These are phyloP conservation scores for Coemansia nantahalensis DNA, from an alignment of 192 early-diverging fungal species.

Conservation along the genomic window DNA sequence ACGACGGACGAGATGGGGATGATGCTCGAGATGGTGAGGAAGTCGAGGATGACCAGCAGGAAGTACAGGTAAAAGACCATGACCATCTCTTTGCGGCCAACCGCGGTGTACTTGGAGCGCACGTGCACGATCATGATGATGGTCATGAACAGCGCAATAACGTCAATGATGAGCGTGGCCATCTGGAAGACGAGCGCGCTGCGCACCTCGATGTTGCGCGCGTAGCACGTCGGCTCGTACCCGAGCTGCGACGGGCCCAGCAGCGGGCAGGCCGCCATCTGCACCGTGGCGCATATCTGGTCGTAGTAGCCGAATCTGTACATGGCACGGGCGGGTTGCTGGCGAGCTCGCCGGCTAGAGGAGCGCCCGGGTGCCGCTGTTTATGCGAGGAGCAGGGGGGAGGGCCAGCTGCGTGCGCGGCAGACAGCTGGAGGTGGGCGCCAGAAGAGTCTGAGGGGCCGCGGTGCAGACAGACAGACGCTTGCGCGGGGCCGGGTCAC, in stretches of 20 bases:
- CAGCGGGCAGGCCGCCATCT: conserved; percentile 87
- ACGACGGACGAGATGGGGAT: conserved; percentile 77
- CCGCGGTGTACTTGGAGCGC: conserved; percentile 96
- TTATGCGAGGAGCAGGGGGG: too few relatives aligned
- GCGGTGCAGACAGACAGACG: too few relatives aligned
- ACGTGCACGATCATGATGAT: conserved; percentile 98
- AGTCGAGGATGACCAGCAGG: conserved; percentile 78
- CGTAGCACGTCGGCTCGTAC: conserved; percentile 90
- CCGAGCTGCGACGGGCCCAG: conserved; percentile 69
- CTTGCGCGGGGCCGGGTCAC: neutral
- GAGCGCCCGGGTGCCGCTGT: too few relatives aligned
- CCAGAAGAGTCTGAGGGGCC: too few relatives aligned
- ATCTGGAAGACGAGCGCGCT: conserved; percentile 91
- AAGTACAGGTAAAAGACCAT: conserved; percentile 98
- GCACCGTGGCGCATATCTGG: conserved; percentile 81
- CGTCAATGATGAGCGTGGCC: conserved; percentile 91
- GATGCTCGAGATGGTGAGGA: conserved; percentile 89
- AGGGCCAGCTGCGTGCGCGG: too few relatives aligned
- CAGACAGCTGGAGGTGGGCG: too few relatives aligned
- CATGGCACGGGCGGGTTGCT: too few relatives aligned
- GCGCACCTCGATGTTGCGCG: conserved; percentile 88
- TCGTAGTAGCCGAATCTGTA: conserved; percentile 83
- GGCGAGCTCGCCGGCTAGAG: too few relatives aligned
- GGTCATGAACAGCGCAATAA: conserved; percentile 94
- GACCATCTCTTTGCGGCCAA: conserved; percentile 98